These are phyloP conservation scores for Davidsoniella virescens DNA, from an alignment of 2,329 filamentous ascomycete species.

Conservation along the genomic window DNA sequence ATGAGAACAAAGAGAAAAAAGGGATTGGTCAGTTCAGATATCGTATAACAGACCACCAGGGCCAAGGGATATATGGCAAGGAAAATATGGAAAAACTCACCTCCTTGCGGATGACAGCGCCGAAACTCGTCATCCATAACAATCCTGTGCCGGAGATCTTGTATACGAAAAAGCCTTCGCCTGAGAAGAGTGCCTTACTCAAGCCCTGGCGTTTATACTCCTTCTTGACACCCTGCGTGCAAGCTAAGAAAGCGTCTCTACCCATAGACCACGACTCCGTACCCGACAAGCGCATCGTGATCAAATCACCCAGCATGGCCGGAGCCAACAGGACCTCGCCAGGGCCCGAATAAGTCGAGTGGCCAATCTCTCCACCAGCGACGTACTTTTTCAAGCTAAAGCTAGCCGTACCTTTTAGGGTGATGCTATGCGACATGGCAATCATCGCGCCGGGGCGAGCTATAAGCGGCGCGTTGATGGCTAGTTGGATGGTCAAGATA, in stretches of 20 bases:
- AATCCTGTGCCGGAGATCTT: constrained; percentile 68
- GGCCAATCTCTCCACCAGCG: constrained; percentile 59
- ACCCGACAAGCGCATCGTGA: constrained; percentile 57
- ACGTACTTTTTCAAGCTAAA: constrained; percentile 89
- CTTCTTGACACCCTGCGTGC: constrained; percentile 73
- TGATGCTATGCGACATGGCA: constrained; percentile 80
- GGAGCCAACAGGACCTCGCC: constrained; percentile 82
- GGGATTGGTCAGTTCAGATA: too few relatives aligned
- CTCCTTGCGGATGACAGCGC: constrained; percentile 88
- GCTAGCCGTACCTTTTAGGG: constrained; percentile 65
- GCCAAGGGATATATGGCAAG: neutral
- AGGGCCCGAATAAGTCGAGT: constrained; percentile 71
- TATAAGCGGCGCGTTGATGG: constrained; percentile 68
- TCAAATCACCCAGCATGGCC: constrained; percentile 66
- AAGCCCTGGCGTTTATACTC: constrained; percentile 77
- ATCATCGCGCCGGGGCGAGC: constrained; percentile 85
- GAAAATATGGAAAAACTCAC: constrained; percentile 28
- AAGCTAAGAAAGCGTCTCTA: constrained; percentile 71
- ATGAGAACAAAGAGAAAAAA: too few relatives aligned
- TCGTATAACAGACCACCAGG: too few relatives aligned
- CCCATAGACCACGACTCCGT: constrained; percentile 69
- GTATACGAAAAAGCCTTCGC: constrained; percentile 83
- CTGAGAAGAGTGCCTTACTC: constrained; percentile 82
- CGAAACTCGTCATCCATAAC: constrained; percentile 82
- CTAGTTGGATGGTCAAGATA: constrained; percentile 74